Conservation (phyloP, 2,329 filamentous ascomycete genomes). For the Xylariales sp. region DNA sequence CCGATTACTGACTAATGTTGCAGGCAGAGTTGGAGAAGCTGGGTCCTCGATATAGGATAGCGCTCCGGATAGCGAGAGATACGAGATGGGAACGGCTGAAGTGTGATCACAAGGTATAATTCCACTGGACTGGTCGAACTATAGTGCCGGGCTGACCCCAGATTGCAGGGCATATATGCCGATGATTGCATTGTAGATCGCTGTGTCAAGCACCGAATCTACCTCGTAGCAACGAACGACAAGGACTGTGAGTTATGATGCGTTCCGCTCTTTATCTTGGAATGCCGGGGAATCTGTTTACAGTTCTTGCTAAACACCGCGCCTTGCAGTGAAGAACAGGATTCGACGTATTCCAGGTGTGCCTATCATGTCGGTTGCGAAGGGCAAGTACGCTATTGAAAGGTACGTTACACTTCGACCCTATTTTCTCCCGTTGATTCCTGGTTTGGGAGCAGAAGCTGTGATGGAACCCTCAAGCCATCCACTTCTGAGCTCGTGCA, state of each 20-base stretch:
- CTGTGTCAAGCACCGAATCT: slow-evolving; percentile 68
- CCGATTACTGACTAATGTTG: too few species aligned
- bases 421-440: background rate
- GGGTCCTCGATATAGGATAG: slow-evolving; percentile 82
- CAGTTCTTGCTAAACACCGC: background rate
- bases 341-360: slow-evolving; percentile 61
- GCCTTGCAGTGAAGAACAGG: slow-evolving; percentile 10
- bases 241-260: slow-evolving; percentile 26
- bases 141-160: too few species aligned
- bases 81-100: slow-evolving; percentile 80
- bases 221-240: slow-evolving; percentile 69
- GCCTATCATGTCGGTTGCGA: slow-evolving; percentile 73
- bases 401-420: slow-evolving; percentile 80
- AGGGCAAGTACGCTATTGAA: slow-evolving; percentile 93
- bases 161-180: slow-evolving; percentile 60
- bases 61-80: slow-evolving; percentile 80
- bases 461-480: too few species aligned
- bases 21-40: slow-evolving; percentile 87
- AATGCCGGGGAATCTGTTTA: too few species aligned
- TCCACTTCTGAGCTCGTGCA: too few species aligned
- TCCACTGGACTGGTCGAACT: too few species aligned
- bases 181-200: slow-evolving; percentile 77
- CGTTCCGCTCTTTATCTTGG: too few species aligned
- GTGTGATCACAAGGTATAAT: slow-evolving; percentile 90
- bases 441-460: too few species aligned